These are phyloP conservation scores for Hypoxylon sp. DNA, from an alignment of 2,329 filamentous ascomycete species.

Conservation along the genomic window DNA sequence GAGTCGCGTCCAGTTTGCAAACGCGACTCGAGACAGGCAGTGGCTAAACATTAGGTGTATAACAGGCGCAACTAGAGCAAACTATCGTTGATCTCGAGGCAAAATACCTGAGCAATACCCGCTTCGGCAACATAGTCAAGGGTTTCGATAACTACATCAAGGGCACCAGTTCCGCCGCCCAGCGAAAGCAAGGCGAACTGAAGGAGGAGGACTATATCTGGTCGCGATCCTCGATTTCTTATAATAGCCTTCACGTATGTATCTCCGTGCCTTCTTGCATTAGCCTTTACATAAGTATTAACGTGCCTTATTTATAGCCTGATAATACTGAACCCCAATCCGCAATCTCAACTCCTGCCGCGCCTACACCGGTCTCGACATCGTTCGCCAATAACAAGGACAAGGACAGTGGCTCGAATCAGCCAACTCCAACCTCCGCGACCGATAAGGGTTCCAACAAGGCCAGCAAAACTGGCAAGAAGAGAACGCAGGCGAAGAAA, in stretches of 20 bases:
- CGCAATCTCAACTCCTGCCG: constrained; percentile 61
- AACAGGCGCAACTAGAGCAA: constrained; percentile 77
- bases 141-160: constrained; percentile 99
- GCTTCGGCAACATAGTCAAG: constrained; percentile 93
- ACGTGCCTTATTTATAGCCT: constrained; percentile 48
- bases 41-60: constrained; percentile 10
- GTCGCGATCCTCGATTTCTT: constrained; percentile 74
- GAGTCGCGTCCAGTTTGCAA: constrained; percentile 27
- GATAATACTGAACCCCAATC: constrained; percentile 63
- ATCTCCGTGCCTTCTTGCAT: constrained; percentile 18
- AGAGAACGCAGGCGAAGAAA: constrained; percentile 70
- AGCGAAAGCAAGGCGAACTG: constrained; percentile 75
- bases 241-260: constrained; percentile 63
- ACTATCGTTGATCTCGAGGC: constrained; percentile 87
- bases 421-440: constrained; percentile 70
- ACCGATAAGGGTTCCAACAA: constrained; percentile 53
- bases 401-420: constrained; percentile 61
- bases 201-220: constrained; percentile 83
- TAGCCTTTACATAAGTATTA: not conserved
- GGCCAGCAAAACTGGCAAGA: constrained; percentile 58
- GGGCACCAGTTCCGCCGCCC: constrained; percentile 76
- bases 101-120: constrained; percentile 91
- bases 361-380: constrained; percentile 70
- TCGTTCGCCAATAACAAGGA: constrained; percentile 61
- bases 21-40: not conserved